Percentiles rank a stretch among this genome's conserved stretches.
These are phyloP conservation scores for Pseudocercospora macadamiae DNA, from an alignment of 2,329 filamentous ascomycete genomes.

Conservation along the genomic window DNA sequence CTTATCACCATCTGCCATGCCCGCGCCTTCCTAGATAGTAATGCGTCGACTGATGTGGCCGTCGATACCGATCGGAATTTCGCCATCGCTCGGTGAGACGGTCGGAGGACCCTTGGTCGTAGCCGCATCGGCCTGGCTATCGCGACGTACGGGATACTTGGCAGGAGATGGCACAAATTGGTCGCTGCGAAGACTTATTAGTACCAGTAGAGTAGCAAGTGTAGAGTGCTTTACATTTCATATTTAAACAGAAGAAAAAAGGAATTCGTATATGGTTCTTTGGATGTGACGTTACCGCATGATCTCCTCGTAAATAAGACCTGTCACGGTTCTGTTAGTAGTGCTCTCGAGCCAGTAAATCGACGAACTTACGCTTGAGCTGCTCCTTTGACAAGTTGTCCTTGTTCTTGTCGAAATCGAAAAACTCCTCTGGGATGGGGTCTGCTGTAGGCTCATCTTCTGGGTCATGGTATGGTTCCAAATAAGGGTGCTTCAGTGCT, in stretches of 20 bases:
- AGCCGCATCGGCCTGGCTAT: neutral
- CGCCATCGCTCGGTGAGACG: conserved; percentile 13
- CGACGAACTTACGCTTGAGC: conserved; percentile 70
- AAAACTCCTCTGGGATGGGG: conserved; percentile 97
- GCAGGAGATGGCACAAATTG: conserved; percentile 21
- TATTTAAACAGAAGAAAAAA: conserved; percentile 16
- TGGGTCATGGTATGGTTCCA: conserved; percentile 98
- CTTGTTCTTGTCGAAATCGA: conserved; percentile 99
- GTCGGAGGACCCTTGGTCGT: neutral
- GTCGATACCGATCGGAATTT: too few species aligned
- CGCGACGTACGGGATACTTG: conserved; percentile 13
- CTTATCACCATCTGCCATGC: conserved; percentile 20
- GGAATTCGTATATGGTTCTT: conserved; percentile 23
- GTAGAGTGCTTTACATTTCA: conserved; percentile 18
- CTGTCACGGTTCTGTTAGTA: conserved; percentile 42
- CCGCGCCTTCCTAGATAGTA: conserved; percentile 27
- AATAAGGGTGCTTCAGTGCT: conserved; percentile 93
- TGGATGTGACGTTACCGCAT: conserved; percentile 61
- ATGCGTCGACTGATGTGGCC: conserved; percentile 9
- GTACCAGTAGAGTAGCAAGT: conserved; percentile 15
- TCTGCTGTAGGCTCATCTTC: conserved; percentile 97
- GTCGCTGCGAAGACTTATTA: conserved; percentile 24
- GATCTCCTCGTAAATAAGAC: conserved; percentile 95
- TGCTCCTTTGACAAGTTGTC: conserved; percentile 98
- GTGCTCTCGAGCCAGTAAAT: neutral